Conservation (phyloP, 2,329 filamentous ascomycete species). For the Xylogone sp. region DNA sequence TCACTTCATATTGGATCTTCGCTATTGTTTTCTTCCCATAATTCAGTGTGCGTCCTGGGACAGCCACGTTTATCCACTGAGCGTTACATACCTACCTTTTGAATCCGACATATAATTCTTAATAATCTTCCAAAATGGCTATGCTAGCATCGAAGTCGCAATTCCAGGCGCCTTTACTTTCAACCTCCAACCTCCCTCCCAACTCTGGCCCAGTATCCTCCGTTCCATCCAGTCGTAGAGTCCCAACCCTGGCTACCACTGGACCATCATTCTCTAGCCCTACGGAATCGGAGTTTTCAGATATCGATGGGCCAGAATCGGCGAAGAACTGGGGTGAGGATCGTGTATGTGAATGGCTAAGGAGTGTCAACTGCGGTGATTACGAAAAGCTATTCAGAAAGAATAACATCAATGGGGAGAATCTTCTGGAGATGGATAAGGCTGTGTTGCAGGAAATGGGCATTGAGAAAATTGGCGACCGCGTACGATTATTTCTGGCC, state of each 20-base stretch:
- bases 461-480: slow-evolving; percentile 95
- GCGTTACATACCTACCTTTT: not conserved
- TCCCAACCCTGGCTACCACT: slow-evolving; percentile 43
- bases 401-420: slow-evolving; percentile 97
- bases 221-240: slow-evolving; percentile 49
- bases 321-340: slow-evolving; percentile 89
- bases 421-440: slow-evolving; percentile 94
- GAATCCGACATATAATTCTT: slow-evolving; percentile 16
- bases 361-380: slow-evolving; percentile 86
- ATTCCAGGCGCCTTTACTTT: slow-evolving; percentile 55
- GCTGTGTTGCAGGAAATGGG: slow-evolving; percentile 96
- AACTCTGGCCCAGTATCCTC: slow-evolving; percentile 45
- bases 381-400: slow-evolving; percentile 87
- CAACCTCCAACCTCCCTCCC: slow-evolving; percentile 42
- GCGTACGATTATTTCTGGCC: slow-evolving; percentile 82
- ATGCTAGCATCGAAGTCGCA: slow-evolving; percentile 75
- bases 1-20: no score
- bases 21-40: no score
- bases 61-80: no score
- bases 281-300: slow-evolving; percentile 90
- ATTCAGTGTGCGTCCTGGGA: no score
- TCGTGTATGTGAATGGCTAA: slow-evolving; percentile 84
- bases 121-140: slow-evolving; percentile 51
- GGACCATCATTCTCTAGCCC: slow-evolving; percentile 66
- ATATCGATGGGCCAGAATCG: slow-evolving; percentile 70